phyloP scores from a whole-genome alignment of 148 eudicot genomes.

The Rhododendron williamsianum region DNA sequence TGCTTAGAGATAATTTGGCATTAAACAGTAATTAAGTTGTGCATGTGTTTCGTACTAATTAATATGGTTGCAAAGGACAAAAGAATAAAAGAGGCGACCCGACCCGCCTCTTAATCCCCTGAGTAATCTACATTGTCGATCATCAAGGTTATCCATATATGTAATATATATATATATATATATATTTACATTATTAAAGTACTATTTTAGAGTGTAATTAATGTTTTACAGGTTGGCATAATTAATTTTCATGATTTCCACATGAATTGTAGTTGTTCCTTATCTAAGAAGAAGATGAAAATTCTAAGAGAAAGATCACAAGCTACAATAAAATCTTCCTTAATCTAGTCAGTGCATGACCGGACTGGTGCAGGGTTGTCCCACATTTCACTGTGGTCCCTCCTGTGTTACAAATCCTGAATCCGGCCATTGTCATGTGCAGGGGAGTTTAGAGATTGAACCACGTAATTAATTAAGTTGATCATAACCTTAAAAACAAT shows the following conservation, averaged over 20 bases:
- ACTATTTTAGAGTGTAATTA: not conserved
- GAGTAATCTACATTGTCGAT: not conserved
- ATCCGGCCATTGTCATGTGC: no score
- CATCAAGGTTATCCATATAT: not conserved
- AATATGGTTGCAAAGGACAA: conserved; percentile 17
- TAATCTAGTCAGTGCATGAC: not conserved
- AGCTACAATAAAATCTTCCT: not conserved
- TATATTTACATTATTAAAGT: not conserved
- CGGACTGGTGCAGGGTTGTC: not conserved
- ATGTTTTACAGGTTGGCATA: not conserved
- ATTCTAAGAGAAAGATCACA: no score
- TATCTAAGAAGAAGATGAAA: not conserved
- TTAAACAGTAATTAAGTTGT: conserved; percentile 11
- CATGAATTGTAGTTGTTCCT: not conserved
- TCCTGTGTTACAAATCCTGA: no score
- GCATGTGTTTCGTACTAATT: not conserved
- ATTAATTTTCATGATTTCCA: not conserved
- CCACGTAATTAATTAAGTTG: no score
- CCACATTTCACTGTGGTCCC: not conserved
- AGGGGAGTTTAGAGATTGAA: no score
- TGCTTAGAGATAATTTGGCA: not conserved
- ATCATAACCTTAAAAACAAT: no score
- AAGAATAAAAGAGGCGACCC: conserved; percentile 24
- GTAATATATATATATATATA: not conserved
- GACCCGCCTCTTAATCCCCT: conserved; percentile 9